These are phyloP conservation scores for Stereum hirsutum DNA, from an alignment of 1,284 basidiomycete genomes.

Conservation along the genomic window DNA sequence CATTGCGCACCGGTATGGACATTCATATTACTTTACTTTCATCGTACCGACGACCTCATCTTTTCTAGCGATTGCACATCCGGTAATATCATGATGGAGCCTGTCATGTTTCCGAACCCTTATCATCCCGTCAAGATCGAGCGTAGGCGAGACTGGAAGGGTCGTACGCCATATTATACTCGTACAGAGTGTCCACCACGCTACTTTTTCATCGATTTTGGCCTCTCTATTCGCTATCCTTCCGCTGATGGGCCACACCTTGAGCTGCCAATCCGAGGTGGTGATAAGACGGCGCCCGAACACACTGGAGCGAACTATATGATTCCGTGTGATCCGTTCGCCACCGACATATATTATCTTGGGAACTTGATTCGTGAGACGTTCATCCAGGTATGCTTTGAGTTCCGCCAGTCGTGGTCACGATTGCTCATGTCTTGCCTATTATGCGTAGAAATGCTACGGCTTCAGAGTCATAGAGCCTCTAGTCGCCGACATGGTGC, in stretches of 20 bases:
- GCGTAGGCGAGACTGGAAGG: constrained; percentile 8
- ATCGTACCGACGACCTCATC: not conserved
- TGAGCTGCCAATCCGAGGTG: not conserved
- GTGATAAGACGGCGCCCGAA: constrained; percentile 8
- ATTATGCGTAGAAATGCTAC: constrained; percentile 8
- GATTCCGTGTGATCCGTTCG: constrained; percentile 13
- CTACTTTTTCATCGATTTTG: constrained; percentile 25
- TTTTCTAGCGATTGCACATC: constrained; percentile 24
- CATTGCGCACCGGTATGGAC: constrained; percentile 18
- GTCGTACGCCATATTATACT: constrained; percentile 14
- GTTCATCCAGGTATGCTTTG: constrained; percentile 5
- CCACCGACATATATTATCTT: constrained; percentile 16
- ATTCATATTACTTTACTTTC: not conserved
- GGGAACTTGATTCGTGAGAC: constrained; percentile 12
- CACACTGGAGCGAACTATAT: not conserved
- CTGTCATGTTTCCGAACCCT: constrained; percentile 16
- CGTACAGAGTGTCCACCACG: constrained; percentile 16
- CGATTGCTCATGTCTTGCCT: constrained; percentile 2
- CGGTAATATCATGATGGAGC: constrained; percentile 28
- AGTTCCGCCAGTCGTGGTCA: too few relatives aligned
- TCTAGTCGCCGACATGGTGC: constrained; percentile 21
- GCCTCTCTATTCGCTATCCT: constrained; percentile 17
- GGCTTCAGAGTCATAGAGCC: constrained; percentile 22
- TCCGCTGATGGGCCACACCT: constrained; percentile 2
- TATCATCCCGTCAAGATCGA: constrained; percentile 16